These are phyloP conservation scores for Rhizopus arrhizus DNA, from an alignment of 371 early-diverging fungal genomes.

Conservation along the genomic window DNA sequence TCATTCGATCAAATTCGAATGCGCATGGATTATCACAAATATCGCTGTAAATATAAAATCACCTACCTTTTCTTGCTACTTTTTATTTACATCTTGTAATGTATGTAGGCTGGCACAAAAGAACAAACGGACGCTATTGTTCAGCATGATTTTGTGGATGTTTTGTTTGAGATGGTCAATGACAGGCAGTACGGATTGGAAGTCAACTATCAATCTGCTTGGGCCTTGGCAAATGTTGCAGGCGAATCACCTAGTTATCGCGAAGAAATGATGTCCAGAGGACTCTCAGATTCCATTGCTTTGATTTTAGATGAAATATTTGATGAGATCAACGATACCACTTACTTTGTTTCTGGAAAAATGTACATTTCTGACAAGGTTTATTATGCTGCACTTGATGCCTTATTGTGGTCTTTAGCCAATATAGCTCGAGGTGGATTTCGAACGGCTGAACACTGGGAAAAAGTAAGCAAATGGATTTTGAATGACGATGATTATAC, in stretches of 20 bases:
- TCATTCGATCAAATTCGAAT: constrained; percentile 53
- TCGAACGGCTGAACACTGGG: constrained; percentile 38
- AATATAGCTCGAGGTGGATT: constrained; percentile 56
- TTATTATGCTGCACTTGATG: constrained; percentile 34
- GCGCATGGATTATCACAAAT: constrained; percentile 65
- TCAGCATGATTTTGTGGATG: constrained; percentile 46
- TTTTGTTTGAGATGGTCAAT: constrained; percentile 31
- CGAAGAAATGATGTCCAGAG: constrained; percentile 33
- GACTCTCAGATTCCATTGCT: constrained; percentile 21
- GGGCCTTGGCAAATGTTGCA: constrained; percentile 57
- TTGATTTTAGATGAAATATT: constrained; percentile 16
- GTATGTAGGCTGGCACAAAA: constrained; percentile 56
- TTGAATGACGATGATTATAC: neutral
- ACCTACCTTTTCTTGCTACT: neutral
- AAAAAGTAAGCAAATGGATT: constrained; percentile 20
- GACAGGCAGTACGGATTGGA: constrained; percentile 17
- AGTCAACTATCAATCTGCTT: constrained; percentile 51
- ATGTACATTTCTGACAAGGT: constrained; percentile 28
- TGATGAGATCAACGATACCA: constrained; percentile 15
- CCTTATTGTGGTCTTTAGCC: constrained; percentile 45
- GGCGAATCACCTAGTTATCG: constrained; percentile 45
- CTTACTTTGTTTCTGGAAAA: constrained; percentile 6
- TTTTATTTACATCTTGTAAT: neutral
- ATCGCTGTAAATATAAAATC: constrained; percentile 49
- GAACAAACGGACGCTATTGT: constrained; percentile 53